A percentile compares a stretch with the other conserved stretches of the same genome.
These are phyloP conservation scores for Asterophora parasitica DNA, from an alignment of 768 basidiomycete species.

Conservation along the genomic window DNA sequence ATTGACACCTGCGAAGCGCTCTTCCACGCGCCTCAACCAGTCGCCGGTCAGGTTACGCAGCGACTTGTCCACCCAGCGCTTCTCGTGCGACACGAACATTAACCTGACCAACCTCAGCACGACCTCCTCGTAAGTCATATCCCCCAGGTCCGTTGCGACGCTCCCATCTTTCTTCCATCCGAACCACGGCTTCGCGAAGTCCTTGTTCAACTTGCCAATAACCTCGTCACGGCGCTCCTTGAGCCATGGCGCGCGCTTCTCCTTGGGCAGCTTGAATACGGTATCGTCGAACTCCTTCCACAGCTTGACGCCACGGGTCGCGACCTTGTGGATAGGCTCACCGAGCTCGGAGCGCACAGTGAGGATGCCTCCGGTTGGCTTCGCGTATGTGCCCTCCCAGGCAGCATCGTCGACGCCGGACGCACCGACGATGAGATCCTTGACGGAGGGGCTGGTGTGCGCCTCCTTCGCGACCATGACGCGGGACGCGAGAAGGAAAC, in stretches of 20 bases:
- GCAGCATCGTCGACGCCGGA: slow-evolving; percentile 84
- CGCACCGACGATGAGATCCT: slow-evolving; percentile 94
- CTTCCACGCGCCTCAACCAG: slow-evolving; percentile 94
- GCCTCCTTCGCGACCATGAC: slow-evolving; percentile 99
- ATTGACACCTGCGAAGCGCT: slow-evolving; percentile 89
- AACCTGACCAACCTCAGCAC: slow-evolving; percentile 86
- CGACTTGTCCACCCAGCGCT: slow-evolving; percentile 89
- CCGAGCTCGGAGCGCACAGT: slow-evolving; percentile 97
- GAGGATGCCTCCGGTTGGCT: slow-evolving; percentile 92
- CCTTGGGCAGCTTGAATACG: slow-evolving; percentile 92
- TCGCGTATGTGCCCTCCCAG: slow-evolving; percentile 94
- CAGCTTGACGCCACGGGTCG: slow-evolving; percentile 92
- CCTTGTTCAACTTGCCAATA: slow-evolving; percentile 86
- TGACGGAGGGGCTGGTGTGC: slow-evolving; percentile 90
- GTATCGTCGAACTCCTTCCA: slow-evolving; percentile 99
- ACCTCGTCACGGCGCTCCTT: slow-evolving; percentile 83
- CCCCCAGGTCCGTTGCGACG: slow-evolving; percentile 79
- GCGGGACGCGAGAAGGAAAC: slow-evolving; percentile 91
- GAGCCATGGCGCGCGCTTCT: slow-evolving; percentile 90
- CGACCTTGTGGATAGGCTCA: slow-evolving; percentile 99
- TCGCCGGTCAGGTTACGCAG: slow-evolving; percentile 93
- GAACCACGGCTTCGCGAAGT: slow-evolving; percentile 98
- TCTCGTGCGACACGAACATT: slow-evolving; percentile 91
- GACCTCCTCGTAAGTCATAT: slow-evolving; percentile 99
- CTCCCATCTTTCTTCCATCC: slow-evolving; percentile 91